Evolutionary conservation across 371 early-diverging fungal species (phyloP).

Genomic region (Mortierella sp.): DNA sequence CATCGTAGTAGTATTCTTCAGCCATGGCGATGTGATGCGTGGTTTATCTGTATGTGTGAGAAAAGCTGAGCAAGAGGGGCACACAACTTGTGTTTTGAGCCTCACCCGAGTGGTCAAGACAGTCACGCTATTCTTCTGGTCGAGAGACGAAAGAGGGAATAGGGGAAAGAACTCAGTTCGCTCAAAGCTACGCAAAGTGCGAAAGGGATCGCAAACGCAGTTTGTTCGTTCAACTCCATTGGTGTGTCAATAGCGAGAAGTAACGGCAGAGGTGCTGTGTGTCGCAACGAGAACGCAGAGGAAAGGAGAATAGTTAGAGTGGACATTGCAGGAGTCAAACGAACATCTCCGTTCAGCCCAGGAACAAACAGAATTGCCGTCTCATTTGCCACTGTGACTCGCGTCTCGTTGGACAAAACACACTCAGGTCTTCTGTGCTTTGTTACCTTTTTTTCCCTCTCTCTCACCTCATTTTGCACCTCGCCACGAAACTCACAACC

Average conservation of each 20-base stretch:
- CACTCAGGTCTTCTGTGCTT: too few relatives aligned
- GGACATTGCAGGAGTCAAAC: not conserved
- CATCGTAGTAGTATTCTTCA: slow-evolving; percentile 50
- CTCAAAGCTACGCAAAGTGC: too few relatives aligned
- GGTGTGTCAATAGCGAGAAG: not conserved
- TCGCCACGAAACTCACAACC: not conserved
- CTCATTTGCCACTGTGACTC: slow-evolving; percentile 6
- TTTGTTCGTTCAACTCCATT: not conserved
- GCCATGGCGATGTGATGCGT: slow-evolving; percentile 28
- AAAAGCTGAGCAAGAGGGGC: not conserved
- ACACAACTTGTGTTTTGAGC: not conserved
- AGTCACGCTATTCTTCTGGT: slow-evolving; percentile 3
- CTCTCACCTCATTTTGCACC: not conserved
- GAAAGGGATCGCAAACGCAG: not conserved
- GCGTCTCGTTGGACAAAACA: slow-evolving; percentile 7
- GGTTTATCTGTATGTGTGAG: not conserved
- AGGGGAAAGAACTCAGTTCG: too few relatives aligned
- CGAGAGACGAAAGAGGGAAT: too few relatives aligned
- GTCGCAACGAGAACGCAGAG: too few relatives aligned
- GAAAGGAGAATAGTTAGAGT: not conserved
- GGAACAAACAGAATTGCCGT: not conserved
- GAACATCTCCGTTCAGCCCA: not conserved
- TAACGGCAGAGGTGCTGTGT: too few relatives aligned
- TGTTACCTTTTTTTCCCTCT: not conserved
- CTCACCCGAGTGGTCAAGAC: not conserved